A percentile compares a stretch with the other conserved stretches of the same genome.
These are phyloP conservation scores for Elymus sibiricus DNA, from an alignment of 176 grass and related monocot species.

Conservation along the genomic window DNA sequence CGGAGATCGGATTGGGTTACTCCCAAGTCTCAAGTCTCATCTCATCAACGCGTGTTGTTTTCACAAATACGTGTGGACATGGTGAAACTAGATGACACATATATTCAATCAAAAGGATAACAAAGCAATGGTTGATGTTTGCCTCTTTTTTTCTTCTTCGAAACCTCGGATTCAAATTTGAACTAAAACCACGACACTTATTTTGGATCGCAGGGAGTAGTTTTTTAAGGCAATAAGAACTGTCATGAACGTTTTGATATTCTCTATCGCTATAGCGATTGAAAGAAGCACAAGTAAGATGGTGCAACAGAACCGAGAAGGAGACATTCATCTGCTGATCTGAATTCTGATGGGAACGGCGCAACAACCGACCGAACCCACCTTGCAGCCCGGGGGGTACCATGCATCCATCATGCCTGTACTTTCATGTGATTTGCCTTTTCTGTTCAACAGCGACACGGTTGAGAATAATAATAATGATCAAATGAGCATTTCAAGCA, in stretches of 20 bases:
- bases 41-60: not conserved
- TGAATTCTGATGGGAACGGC: slow-evolving; percentile 4
- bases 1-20: not conserved
- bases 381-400: not conserved
- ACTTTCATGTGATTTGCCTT: not conserved
- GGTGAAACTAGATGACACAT: not conserved
- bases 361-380: slow-evolving; percentile 18
- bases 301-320: not conserved
- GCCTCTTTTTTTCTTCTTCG: not conserved
- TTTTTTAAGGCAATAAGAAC: not conserved
- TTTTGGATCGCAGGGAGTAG: no score
- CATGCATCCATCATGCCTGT: not conserved
- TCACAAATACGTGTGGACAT: not conserved
- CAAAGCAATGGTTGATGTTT: not conserved
- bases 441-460: not conserved
- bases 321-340: not conserved
- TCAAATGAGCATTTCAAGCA: not conserved
- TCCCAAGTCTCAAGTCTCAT: not conserved
- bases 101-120: not conserved
- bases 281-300: not conserved
- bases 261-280: not conserved
- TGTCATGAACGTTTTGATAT: not conserved
- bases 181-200: no score
- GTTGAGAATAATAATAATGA: not conserved
- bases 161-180: no score